These are phyloP conservation scores for Cladophialophora exuberans DNA, from an alignment of 2,329 filamentous ascomycete species.

Conservation along the genomic window DNA sequence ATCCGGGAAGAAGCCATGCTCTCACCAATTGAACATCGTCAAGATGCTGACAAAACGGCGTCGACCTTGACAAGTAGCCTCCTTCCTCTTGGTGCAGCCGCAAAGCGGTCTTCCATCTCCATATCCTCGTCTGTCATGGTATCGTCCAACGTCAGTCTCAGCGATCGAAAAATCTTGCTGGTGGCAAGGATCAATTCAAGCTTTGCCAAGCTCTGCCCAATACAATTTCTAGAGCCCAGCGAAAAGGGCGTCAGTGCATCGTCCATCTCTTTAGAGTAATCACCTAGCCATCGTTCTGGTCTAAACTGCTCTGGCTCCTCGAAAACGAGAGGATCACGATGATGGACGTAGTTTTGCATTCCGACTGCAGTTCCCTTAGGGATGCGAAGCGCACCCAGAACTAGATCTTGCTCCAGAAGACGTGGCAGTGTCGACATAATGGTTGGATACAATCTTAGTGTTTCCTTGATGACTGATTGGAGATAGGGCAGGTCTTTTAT, in stretches of 20 bases:
- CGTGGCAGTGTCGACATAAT: constrained; percentile 30
- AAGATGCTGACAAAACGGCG: too few species aligned
- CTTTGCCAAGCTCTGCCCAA: constrained; percentile 20
- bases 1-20: too few species aligned
- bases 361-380: constrained; percentile 29
- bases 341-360: constrained; percentile 29
- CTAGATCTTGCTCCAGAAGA: constrained; percentile 19
- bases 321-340: constrained; percentile 28
- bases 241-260: constrained; percentile 24
- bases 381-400: constrained; percentile 28
- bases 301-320: constrained; percentile 25
- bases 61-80: neutral
- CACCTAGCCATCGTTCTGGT: constrained; percentile 34
- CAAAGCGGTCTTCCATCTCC: constrained; percentile 27
- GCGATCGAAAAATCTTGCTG: constrained; percentile 31
- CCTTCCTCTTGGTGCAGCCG: constrained; percentile 10
- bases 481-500: constrained; percentile 28
- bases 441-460: constrained; percentile 33
- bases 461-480: constrained; percentile 31
- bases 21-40: too few species aligned
- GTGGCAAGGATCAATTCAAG: constrained; percentile 36
- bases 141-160: constrained; percentile 30
- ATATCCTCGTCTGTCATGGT: constrained; percentile 35
- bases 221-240: constrained; percentile 41
- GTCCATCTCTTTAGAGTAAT: constrained; percentile 13